Evolutionary conservation across 495 filamentous ascomycete genomes (phyloP).

Genomic region (Penicillium bialowiezense): DNA sequence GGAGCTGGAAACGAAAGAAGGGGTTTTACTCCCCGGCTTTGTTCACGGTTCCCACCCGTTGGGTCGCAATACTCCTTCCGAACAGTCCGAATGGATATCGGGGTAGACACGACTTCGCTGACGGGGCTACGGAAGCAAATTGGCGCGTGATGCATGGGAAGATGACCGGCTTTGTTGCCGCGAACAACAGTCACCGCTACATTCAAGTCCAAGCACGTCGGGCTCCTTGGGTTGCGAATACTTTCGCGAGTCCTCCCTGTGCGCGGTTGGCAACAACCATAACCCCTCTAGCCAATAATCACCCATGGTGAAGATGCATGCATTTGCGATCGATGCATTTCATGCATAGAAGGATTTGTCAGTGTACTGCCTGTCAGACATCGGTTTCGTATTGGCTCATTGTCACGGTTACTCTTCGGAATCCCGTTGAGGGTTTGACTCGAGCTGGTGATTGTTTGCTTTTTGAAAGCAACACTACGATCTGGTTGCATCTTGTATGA

Average conservation of each 20-base stretch:
- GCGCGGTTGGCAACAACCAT: neutral
- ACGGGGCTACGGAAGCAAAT: constrained; percentile 5
- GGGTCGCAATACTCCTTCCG: constrained; percentile 26
- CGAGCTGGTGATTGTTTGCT: constrained; percentile 2
- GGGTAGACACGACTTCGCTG: constrained; percentile 32
- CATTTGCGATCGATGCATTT: constrained; percentile 21
- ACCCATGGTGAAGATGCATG: constrained; percentile 6
- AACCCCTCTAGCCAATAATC: neutral
- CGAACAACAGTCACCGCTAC: constrained; percentile 30
- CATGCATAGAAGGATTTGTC: constrained; percentile 24
- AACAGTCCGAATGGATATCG: constrained; percentile 40
- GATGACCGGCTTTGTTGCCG: constrained; percentile 3
- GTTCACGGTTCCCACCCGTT: neutral
- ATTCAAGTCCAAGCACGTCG: constrained; percentile 11
- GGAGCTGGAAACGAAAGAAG: constrained; percentile 1
- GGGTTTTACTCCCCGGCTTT: neutral
- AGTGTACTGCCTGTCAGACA: constrained; percentile 15
- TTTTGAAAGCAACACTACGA: neutral
- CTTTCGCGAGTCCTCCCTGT: neutral
- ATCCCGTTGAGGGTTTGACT: neutral
- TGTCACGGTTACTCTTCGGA: neutral
- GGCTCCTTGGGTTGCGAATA: constrained; percentile 8
- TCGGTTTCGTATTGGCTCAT: constrained; percentile 1
- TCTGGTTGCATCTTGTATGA: constrained; percentile 2
- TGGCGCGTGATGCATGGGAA: constrained; percentile 25